Evolutionary conservation across 2,329 filamentous ascomycete species (phyloP).

Genomic region (Phoma sp.): DNA sequence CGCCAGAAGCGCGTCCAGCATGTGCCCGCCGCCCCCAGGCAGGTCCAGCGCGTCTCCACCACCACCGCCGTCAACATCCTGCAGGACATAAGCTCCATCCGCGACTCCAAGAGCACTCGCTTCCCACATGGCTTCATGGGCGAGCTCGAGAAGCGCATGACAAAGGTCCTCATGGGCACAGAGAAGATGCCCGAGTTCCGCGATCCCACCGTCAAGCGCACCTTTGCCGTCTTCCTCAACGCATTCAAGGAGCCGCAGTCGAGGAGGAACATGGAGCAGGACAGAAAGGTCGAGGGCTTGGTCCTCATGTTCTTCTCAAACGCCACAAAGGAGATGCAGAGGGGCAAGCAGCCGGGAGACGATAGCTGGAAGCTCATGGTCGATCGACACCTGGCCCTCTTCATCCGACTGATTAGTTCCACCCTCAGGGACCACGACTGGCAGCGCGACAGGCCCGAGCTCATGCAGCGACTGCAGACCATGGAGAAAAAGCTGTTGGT

Average conservation of each 20-base stretch:
- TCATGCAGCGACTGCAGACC: conserved; percentile 77
- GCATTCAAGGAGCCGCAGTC: conserved; percentile 89
- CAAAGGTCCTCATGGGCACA: conserved; percentile 78
- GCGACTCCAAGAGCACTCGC: conserved; percentile 72
- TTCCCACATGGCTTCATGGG: conserved; percentile 75
- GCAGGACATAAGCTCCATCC: conserved; percentile 77
- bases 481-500: conserved; percentile 93
- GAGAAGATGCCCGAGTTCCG: conserved; percentile 88
- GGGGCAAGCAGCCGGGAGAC: conserved; percentile 76
- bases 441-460: conserved; percentile 82
- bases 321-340: conserved; percentile 87
- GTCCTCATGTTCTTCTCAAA: conserved; percentile 96
- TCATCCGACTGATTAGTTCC: conserved; percentile 82
- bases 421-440: conserved; percentile 85
- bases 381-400: conserved; percentile 92
- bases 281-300: conserved; percentile 88
- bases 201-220: conserved; percentile 88
- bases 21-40: conserved; percentile 65
- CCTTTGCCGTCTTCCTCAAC: conserved; percentile 93
- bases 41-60: conserved; percentile 71
- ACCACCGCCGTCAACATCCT: conserved; percentile 78
- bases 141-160: conserved; percentile 77
- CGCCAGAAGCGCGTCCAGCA: conserved; percentile 89
- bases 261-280: conserved; percentile 90
- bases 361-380: conserved; percentile 91